A percentile compares a stretch with the other conserved stretches of the same genome.
Evolutionary conservation across 2,329 filamentous ascomycete species (phyloP).

Genomic region (Neocatenulostroma microsporum): DNA sequence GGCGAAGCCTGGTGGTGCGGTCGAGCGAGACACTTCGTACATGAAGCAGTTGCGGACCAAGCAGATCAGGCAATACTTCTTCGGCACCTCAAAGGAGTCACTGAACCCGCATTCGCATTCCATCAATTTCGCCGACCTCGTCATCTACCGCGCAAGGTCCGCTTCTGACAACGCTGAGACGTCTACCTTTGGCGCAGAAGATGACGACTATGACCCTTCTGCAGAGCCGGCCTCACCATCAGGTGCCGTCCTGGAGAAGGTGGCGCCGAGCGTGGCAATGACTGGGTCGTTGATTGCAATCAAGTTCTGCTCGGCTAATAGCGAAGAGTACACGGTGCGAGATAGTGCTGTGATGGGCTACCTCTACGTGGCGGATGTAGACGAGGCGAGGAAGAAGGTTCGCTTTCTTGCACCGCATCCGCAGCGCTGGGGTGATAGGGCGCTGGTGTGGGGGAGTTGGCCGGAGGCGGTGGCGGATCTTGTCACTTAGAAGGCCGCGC

Average conservation of each 20-base stretch:
- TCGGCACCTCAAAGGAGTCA: constrained; percentile 62
- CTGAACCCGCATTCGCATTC: constrained; percentile 83
- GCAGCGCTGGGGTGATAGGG: constrained; percentile 68
- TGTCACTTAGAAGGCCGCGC: constrained; percentile 39
- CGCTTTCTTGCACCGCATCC: constrained; percentile 77
- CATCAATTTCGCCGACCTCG: constrained; percentile 66
- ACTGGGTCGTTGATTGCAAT: constrained; percentile 79
- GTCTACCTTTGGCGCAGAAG: constrained; percentile 29
- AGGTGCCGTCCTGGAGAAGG: constrained; percentile 33
- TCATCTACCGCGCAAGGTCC: constrained; percentile 48
- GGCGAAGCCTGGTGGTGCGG: constrained; percentile 78
- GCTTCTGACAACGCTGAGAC: constrained; percentile 7
- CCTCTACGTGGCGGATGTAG: constrained; percentile 87
- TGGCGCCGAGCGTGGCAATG: constrained; percentile 59
- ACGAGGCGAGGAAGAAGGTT: constrained; percentile 72
- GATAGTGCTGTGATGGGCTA: constrained; percentile 85
- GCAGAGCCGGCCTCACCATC: constrained; percentile 8
- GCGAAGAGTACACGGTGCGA: constrained; percentile 63
- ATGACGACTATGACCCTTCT: constrained; percentile 31
- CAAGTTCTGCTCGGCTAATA: constrained; percentile 58
- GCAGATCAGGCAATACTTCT: constrained; percentile 88
- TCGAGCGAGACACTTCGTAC: constrained; percentile 64
- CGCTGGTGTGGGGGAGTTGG: constrained; percentile 78
- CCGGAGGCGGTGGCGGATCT: constrained; percentile 77
- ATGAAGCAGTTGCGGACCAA: constrained; percentile 67